Evolutionary conservation across 1,139 yeast genomes (phyloP), one percentile per base, ranked within the genome.

Genomic region (Casaregolazyma lundiana): DNA sequence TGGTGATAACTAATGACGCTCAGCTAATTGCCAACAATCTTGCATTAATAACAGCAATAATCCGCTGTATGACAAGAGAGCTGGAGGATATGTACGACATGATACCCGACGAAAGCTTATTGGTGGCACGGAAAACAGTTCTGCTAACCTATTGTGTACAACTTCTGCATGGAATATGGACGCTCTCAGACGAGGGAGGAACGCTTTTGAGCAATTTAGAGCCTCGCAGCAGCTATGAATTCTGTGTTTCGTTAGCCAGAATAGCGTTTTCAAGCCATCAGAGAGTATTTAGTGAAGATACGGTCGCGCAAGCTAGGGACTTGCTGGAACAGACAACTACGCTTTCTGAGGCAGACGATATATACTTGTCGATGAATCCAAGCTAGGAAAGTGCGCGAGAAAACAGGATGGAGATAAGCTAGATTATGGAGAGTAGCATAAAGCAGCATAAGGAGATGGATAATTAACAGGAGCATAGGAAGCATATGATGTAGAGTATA

Each of bases 311-410:
- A 58, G 81, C 94, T 0, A 72, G 89, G 54, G 88, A 82, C 54
- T 75, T 88, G 18, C 67, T 88, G 48, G 89, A 84, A 47, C 73
- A 74, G 36, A 78, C 82, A 51, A 77, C 81, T 7, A 84, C 88
- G 8, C 81, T 81, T 57, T 88, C 85, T 53, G 95, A 86, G 56
- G 89, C 89, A 0, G 95, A 87, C 61, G 78, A 81, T 47, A 68
- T 87, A 49, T 86, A 80, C 61, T 48, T 51, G 39, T 53, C 63
- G 29, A 56, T 60, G 60, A 47, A 47, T 37, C 38, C 45, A n/a
- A 36, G 36, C 7, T 45, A 17, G 20, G 20, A 9, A 32, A 8
- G 5, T 21, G 6, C 17, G 9, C 18, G 4, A 34, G 18, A n/a
- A n/a, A n/a, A n/a, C n/a, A n/a, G n/a, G n/a, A n/a, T n/a, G n/a